Evolutionary conservation across 768 basidiomycete genomes (phyloP).

Genomic region (Lepiota venenata): DNA sequence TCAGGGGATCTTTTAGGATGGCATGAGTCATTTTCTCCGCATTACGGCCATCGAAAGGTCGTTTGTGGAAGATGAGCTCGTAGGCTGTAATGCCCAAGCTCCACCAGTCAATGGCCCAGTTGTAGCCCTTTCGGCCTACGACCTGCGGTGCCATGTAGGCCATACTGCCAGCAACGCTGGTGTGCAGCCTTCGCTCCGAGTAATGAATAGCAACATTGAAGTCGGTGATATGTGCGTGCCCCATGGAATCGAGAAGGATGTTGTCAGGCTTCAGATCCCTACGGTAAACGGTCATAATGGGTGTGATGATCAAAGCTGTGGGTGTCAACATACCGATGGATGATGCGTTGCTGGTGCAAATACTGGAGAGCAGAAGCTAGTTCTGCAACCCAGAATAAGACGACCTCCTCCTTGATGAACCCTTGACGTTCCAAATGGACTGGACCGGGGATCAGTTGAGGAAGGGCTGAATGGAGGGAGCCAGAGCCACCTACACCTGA

Average conservation of each 20-base stretch:
- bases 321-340: slow-evolving; percentile 74
- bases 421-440: slow-evolving; percentile 81
- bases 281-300: slow-evolving; percentile 5
- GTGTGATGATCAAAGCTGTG: neutral
- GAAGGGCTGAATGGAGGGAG: slow-evolving; percentile 3
- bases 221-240: slow-evolving; percentile 96
- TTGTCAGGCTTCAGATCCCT: slow-evolving; percentile 99
- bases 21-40: slow-evolving; percentile 86
- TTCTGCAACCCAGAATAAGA: slow-evolving; percentile 89
- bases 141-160: slow-evolving; percentile 99
- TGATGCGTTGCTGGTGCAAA: slow-evolving; percentile 87
- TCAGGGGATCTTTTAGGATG: slow-evolving; percentile 76
- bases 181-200: slow-evolving; percentile 83
- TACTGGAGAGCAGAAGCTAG: slow-evolving; percentile 82
- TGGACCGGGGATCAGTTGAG: slow-evolving; percentile 25
- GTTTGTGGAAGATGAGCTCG: slow-evolving; percentile 78
- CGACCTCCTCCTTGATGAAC: slow-evolving; percentile 63
- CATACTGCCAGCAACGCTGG: slow-evolving; percentile 96
- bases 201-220: slow-evolving; percentile 99
- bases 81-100: slow-evolving; percentile 88
- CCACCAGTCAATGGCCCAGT: slow-evolving; percentile 95
- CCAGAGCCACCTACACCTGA: slow-evolving; percentile 67
- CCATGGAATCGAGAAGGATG: slow-evolving; percentile 87
- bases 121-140: slow-evolving; percentile 88
- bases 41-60: slow-evolving; percentile 90